Evolutionary conservation across 2,329 filamentous ascomycete genomes (phyloP).

Genomic region (Lecanoromycetidae sp.): DNA sequence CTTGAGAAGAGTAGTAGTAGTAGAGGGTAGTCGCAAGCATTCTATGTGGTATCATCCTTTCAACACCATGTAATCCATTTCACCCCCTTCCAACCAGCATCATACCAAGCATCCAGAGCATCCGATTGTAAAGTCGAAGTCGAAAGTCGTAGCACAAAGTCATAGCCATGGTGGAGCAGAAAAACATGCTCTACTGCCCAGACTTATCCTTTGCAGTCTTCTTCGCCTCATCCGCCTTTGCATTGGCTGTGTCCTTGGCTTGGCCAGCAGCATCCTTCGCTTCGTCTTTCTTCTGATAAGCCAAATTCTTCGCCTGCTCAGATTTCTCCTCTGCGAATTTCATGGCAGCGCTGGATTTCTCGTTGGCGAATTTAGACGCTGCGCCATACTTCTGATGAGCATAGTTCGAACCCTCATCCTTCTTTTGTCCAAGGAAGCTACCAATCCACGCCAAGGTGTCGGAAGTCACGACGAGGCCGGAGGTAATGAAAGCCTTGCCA

Average conservation of each 20-base stretch:
- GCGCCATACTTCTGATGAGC: constrained; percentile 11
- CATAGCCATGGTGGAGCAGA: not conserved
- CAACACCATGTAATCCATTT: not conserved
- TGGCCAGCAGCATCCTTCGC: constrained; percentile 10
- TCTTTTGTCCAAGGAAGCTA: constrained; percentile 48
- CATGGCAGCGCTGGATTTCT: constrained; percentile 13
- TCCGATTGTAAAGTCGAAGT: no score
- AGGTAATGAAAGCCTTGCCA: constrained; percentile 58
- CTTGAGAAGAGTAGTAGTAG: no score
- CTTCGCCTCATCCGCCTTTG: constrained; percentile 5
- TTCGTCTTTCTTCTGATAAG: constrained; percentile 42
- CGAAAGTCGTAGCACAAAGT: no score
- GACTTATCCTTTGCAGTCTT: constrained; percentile 3
- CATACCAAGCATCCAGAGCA: not conserved
- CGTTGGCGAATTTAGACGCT: constrained; percentile 10
- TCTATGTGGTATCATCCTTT: constrained; percentile 10
- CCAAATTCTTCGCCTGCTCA: constrained; percentile 9
- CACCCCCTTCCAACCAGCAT: not conserved
- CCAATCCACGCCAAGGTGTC: constrained; percentile 53
- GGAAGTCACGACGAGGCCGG: constrained; percentile 52
- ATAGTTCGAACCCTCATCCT: constrained; percentile 29
- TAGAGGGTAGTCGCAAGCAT: not conserved
- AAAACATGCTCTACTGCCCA: not conserved
- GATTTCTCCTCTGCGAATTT: constrained; percentile 11
- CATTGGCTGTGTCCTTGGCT: constrained; percentile 5